Evolutionary conservation across 2,329 filamentous ascomycete genomes (phyloP).

Genomic region (Tympanopsis confertula): DNA sequence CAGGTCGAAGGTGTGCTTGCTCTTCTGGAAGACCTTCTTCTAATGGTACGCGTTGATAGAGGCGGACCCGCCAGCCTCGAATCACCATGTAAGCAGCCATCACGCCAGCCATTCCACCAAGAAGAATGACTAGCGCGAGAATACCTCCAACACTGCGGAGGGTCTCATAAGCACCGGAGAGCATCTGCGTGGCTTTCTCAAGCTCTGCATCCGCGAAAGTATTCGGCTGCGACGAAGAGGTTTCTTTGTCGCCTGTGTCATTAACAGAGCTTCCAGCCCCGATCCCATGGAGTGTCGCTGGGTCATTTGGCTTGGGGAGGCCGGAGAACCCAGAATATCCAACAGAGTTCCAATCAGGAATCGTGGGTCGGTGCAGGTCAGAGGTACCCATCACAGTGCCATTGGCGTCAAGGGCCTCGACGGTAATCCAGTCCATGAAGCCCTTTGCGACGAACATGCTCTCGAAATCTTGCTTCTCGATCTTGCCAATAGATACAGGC

Average conservation of each 20-base stretch:
- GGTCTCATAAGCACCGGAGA: background rate
- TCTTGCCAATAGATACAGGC: constrained; percentile 5
- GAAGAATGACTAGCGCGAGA: constrained; percentile 1
- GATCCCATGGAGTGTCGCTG: background rate
- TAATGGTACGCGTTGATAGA: background rate
- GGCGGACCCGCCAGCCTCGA: background rate
- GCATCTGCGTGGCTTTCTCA: background rate
- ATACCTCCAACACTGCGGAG: background rate
- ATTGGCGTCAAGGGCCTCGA: constrained; percentile 13
- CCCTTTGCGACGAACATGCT: constrained; percentile 7
- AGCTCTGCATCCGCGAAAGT: background rate
- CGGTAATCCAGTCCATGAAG: constrained; percentile 16
- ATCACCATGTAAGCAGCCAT: background rate
- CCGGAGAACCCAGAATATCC: constrained; percentile 1
- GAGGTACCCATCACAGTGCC: constrained; percentile 12
- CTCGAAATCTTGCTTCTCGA: constrained; percentile 2
- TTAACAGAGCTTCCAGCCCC: background rate
- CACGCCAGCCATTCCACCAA: background rate
- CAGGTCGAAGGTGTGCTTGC: too few relatives aligned
- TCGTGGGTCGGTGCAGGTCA: constrained; percentile 4
- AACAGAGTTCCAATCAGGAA: constrained; percentile 7
- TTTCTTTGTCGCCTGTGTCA: background rate
- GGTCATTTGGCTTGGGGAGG: background rate
- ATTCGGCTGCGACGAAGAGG: background rate
- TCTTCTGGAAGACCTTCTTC: too few relatives aligned